Evolutionary conservation across 768 basidiomycete species (phyloP).

Genomic region (Gymnopilus junonius): DNA sequence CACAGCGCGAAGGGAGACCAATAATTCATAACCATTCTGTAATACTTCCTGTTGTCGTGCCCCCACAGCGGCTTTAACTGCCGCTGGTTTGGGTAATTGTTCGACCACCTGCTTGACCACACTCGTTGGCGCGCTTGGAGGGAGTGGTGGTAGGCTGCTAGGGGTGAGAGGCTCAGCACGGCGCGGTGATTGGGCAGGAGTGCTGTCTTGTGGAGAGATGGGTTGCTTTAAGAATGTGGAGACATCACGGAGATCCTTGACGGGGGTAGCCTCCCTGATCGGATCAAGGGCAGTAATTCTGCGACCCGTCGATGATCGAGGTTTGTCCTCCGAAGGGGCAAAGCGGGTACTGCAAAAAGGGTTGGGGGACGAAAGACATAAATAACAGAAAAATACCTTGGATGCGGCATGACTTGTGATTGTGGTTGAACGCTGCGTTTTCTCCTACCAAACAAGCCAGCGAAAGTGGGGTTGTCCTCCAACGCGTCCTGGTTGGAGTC

Average conservation of each 20-base stretch:
- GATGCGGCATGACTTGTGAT: slow-evolving; percentile 20
- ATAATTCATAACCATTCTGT: slow-evolving; percentile 38
- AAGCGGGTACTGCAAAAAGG: slow-evolving; percentile 18
- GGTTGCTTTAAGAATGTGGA: slow-evolving; percentile 57
- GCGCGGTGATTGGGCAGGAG: slow-evolving; percentile 30
- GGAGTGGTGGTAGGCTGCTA: slow-evolving; percentile 42
- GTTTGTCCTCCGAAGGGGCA: slow-evolving; percentile 24
- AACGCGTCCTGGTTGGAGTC: slow-evolving; percentile 56
- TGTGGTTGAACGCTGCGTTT: slow-evolving; percentile 48
- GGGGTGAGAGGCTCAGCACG: slow-evolving; percentile 32
- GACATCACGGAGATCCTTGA: slow-evolving; percentile 52
- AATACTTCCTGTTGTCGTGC: slow-evolving; percentile 40
- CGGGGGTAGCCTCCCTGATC: slow-evolving; percentile 51
- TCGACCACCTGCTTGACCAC: slow-evolving; percentile 45
- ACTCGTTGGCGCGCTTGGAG: slow-evolving; percentile 31
- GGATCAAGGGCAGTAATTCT: slow-evolving; percentile 40
- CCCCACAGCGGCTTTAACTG: slow-evolving; percentile 36
- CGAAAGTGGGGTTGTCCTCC: slow-evolving; percentile 60
- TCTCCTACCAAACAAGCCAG: slow-evolving; percentile 56
- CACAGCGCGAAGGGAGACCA: slow-evolving; percentile 42
- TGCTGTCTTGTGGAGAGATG: slow-evolving; percentile 39
- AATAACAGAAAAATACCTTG: neutral
- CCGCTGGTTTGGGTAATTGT: slow-evolving; percentile 32
- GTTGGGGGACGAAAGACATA: neutral
- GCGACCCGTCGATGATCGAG: slow-evolving; percentile 25